phyloP scores from a whole-genome alignment of 2,329 filamentous ascomycete genomes.

The Pseudogymnoascus sp. region DNA sequence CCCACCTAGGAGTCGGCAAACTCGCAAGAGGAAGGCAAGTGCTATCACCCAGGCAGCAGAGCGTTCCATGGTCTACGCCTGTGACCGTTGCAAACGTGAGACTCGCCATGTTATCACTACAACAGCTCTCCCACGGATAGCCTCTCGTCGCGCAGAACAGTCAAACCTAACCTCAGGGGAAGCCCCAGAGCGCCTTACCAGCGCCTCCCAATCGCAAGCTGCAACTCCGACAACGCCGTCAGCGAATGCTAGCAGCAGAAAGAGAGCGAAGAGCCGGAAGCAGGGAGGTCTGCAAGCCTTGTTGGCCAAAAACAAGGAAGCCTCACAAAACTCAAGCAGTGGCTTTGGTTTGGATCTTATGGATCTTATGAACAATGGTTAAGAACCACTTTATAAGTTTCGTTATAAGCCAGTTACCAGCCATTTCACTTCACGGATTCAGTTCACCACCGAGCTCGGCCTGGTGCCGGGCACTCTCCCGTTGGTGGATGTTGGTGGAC shows the following conservation, averaged over 20 bases:
- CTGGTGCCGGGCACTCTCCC: not conserved
- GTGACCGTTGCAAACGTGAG: constrained; percentile 23
- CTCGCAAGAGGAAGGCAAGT: constrained; percentile 3
- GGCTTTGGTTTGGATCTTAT: constrained; percentile 32
- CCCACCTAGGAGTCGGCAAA: not conserved
- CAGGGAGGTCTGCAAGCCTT: constrained; percentile 56
- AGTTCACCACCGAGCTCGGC: not conserved
- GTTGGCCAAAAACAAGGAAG: constrained; percentile 34
- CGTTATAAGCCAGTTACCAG: not conserved
- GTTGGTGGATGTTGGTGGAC: not conserved
- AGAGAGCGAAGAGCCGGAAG: constrained; percentile 59
- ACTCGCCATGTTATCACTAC: constrained; percentile 20
- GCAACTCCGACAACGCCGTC: constrained; percentile 27
- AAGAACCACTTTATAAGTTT: not conserved
- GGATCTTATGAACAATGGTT: constrained; percentile 31
- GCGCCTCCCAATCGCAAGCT: not conserved
- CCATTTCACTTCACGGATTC: not conserved
- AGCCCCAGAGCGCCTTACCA: not conserved
- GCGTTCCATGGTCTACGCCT: constrained; percentile 24
- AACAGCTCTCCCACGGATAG: constrained; percentile 7
- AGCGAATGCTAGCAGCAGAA: constrained; percentile 55
- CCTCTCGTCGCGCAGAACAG: not conserved
- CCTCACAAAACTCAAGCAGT: constrained; percentile 14
- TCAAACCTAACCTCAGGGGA: not conserved
- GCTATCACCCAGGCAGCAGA: constrained; percentile 8